Percentiles rank a stretch among this genome's conserved stretches.
Evolutionary conservation across 805 yeast genomes (phyloP).

Genomic region (Kazachstania kunashirensis): DNA sequence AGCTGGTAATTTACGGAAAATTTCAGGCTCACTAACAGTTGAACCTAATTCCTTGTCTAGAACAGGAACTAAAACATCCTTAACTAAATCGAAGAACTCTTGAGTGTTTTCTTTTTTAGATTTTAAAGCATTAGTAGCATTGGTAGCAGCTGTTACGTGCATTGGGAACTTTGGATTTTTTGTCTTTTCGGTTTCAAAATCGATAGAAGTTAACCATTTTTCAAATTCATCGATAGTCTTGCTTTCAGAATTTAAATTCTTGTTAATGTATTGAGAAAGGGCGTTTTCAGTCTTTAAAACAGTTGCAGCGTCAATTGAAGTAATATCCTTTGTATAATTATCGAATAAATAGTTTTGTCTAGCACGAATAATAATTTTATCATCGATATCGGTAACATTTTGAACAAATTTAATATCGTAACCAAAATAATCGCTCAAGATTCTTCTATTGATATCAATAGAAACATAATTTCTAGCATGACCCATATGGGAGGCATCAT

Average conservation of each 20-base stretch:
- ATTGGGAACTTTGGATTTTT: conserved; percentile 78
- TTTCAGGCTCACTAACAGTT: conserved; percentile 70
- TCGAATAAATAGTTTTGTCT: conserved; percentile 79
- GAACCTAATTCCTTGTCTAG: conserved; percentile 68
- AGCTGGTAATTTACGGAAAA: conserved; percentile 74
- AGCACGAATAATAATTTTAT: conserved; percentile 89
- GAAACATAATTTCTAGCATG: conserved; percentile 96
- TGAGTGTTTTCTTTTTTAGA: conserved; percentile 20
- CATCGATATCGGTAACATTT: conserved; percentile 98
- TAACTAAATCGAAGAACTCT: conserved; percentile 40
- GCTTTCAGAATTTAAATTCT: conserved; percentile 38
- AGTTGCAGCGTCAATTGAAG: conserved; percentile 8
- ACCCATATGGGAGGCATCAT: conserved; percentile 95
- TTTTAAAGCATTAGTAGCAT: conserved; percentile 32
- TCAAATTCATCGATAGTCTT: conserved; percentile 32
- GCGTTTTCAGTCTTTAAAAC: conserved; percentile 34
- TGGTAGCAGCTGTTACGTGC: conserved; percentile 63
- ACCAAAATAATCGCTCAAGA: conserved; percentile 84
- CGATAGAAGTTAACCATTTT: conserved; percentile 43
- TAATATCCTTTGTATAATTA: conserved; percentile 20
- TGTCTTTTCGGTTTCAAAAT: conserved; percentile 41
- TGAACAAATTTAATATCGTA: conserved; percentile 83
- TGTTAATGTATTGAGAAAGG: conserved; percentile 40
- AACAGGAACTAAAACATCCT: conserved; percentile 65
- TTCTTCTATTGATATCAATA: conserved; percentile 84